Base-by-base conservation (phyloP, 2,329 filamentous ascomycete species). In the Fusarium sp. region DNA sequence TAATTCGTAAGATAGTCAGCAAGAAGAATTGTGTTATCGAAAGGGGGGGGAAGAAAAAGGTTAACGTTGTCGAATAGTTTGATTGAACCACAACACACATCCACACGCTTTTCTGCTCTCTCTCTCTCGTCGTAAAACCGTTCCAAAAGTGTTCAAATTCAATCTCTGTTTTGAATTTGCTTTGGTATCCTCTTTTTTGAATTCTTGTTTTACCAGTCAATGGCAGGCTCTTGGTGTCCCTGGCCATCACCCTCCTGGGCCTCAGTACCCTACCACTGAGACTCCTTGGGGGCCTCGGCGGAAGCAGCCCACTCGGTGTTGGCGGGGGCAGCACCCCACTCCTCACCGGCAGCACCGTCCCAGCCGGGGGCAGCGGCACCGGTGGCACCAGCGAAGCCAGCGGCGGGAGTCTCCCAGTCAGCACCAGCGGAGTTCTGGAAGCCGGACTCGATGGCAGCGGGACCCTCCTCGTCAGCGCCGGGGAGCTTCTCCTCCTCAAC, bases 401-500 rank as follows among this genome's bases (percentile, higher is more conserved):
- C 88, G 68, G 92, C 91, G 79, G 90, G 88, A 80, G 94, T 91
- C 83, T 97, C 95, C 95, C 96, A 98, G 87, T 97, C 95, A 80
- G 88, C 91, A 73, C 83, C 85, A 56, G 71, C 37, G 79, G 88
- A 87, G 81, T 85, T 84, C 75, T 88, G 89, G 88, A 95, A 95
- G 82, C 92, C 93, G 79, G 90, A 87, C 84, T 96, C 95, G 80
- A 96, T 91, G 79, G 93, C 91, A 79, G 87, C 92, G 73, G 93
- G 82, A 79, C 92, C 94, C 82, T 93, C 93, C 88, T 98, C 96
- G 78, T 97, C 95, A 79, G 89, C 92, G 82, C 91, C 92, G 77
- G 94, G 88, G 75, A 92, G 88, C 93, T 98, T 97, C 90, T 98
- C 96, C 85, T 96, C 93, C 84, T 94, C 93, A 78, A 92, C 89